A percentile compares a stretch with the other conserved stretches of the same genome.
These are phyloP conservation scores for Botryotinia globosa DNA, from an alignment of 2,329 filamentous ascomycete species.

Conservation along the genomic window DNA sequence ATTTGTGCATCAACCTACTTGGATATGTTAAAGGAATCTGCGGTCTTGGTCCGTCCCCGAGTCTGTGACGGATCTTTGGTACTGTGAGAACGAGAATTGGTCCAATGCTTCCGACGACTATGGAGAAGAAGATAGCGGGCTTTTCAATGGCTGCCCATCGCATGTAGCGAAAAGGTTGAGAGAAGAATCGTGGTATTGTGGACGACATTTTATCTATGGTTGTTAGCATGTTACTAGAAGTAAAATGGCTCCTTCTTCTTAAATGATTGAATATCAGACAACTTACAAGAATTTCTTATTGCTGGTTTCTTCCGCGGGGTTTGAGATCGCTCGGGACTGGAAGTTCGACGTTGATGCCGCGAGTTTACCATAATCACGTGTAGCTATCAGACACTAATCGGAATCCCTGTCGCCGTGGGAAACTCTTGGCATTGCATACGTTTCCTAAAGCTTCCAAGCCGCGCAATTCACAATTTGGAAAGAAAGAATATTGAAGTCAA, in stretches of 20 bases:
- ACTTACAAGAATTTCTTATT: constrained; percentile 4
- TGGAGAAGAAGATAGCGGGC: constrained; percentile 87
- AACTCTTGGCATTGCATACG: constrained; percentile 39
- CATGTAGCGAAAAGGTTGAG: constrained; percentile 76
- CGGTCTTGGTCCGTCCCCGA: constrained; percentile 72
- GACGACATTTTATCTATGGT: constrained; percentile 54
- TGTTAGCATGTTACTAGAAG: constrained; percentile 20
- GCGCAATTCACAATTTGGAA: constrained; percentile 24
- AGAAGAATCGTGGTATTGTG: constrained; percentile 75
- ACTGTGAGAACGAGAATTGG: constrained; percentile 68
- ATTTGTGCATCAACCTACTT: constrained; percentile 57
- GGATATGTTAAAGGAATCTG: constrained; percentile 88
- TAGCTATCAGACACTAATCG: constrained; percentile 19
- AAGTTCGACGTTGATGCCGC: constrained; percentile 25
- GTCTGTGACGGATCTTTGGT: constrained; percentile 66
- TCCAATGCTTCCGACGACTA: constrained; percentile 69
- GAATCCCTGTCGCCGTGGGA: constrained; percentile 20
- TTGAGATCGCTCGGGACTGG: constrained; percentile 6
- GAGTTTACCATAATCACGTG: constrained; percentile 27
- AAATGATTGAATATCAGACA: not conserved
- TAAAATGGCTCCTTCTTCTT: not conserved
- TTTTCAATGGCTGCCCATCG: constrained; percentile 85
- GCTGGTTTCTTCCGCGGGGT: not conserved
- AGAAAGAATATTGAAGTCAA: constrained; percentile 25
- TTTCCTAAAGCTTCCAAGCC: constrained; percentile 39